Conservation (phyloP, 768 basidiomycete species). For the Hypholoma fasciculare region DNA sequence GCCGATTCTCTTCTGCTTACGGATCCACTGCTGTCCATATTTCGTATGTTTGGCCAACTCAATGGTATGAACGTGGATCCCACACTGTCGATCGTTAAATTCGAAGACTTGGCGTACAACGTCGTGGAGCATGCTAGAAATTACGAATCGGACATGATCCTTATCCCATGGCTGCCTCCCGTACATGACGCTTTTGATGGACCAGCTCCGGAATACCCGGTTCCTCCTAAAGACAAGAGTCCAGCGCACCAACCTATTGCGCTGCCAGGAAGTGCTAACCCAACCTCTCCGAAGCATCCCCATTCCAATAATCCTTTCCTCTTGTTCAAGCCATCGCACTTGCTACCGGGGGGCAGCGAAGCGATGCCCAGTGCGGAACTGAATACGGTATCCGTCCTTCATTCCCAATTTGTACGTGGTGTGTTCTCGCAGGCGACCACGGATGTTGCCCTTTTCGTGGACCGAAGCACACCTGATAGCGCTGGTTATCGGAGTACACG, state of each 20-base stretch:
- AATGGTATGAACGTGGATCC: constrained; percentile 66
- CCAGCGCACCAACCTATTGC: constrained; percentile 10
- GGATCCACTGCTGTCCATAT: constrained; percentile 73
- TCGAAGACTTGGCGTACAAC: constrained; percentile 69
- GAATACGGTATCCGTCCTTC: constrained; percentile 49
- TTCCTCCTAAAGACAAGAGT: constrained; percentile 4
- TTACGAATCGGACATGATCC: constrained; percentile 67
- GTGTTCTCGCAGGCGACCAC: constrained; percentile 71
- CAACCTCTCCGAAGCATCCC: constrained; percentile 12
- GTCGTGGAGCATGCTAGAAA: constrained; percentile 68
- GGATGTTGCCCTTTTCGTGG: constrained; percentile 86
- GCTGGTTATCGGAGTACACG: constrained; percentile 13
- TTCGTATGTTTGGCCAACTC: constrained; percentile 74
- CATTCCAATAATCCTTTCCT: constrained; percentile 61
- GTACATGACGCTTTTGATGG: constrained; percentile 20
- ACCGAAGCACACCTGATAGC: constrained; percentile 47
- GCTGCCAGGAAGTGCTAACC: constrained; percentile 11
- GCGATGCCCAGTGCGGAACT: constrained; percentile 12
- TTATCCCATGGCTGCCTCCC: constrained; percentile 79
- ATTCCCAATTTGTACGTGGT: constrained; percentile 82
- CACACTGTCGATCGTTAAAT: constrained; percentile 71
- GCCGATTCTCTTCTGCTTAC: constrained; percentile 68
- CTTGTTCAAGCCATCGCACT: constrained; percentile 44
- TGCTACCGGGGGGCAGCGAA: constrained; percentile 11
- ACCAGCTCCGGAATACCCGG: constrained; percentile 7